A percentile compares a stretch with the other conserved stretches of the same genome.
These are phyloP conservation scores for Aspergillus nidulans DNA, from an alignment of 495 filamentous ascomycete genomes.

Conservation along the genomic window DNA sequence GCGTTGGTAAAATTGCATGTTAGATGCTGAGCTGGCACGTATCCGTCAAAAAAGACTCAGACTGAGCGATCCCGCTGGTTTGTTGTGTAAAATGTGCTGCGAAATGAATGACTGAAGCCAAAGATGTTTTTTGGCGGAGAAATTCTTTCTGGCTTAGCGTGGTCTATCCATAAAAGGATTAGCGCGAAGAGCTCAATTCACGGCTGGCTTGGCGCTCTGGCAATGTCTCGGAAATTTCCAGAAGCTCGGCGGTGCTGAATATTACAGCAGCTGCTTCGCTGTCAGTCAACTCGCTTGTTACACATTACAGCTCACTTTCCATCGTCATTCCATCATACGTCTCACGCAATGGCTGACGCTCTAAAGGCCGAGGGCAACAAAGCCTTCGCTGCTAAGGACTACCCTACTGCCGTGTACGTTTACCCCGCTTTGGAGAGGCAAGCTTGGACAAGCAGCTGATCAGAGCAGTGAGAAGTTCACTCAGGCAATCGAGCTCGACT, in stretches of 20 bases:
- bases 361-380: slow-evolving; percentile 98
- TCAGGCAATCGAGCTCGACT: slow-evolving; percentile 84
- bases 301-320: not conserved
- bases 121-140: slow-evolving; percentile 31
- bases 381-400: slow-evolving; percentile 94
- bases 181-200: slow-evolving; percentile 22
- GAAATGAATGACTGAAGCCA: slow-evolving; percentile 15
- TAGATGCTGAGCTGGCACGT: slow-evolving; percentile 6
- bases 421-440: slow-evolving; percentile 14
- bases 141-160: slow-evolving; percentile 25
- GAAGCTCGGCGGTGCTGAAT: slow-evolving; percentile 38
- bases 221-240: slow-evolving; percentile 43
- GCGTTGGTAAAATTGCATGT: slow-evolving; percentile 28
- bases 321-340: not conserved
- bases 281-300: slow-evolving; percentile 3
- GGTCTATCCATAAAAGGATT: slow-evolving; percentile 20
- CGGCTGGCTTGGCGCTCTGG: not conserved
- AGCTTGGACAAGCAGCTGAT: slow-evolving; percentile 8
- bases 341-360: slow-evolving; percentile 48
- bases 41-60: not conserved
- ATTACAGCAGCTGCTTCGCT: slow-evolving; percentile 11
- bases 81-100: not conserved
- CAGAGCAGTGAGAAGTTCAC: slow-evolving; percentile 78
- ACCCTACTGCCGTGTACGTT: slow-evolving; percentile 84
- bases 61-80: too few species aligned